Evolutionary conservation across 2,329 filamentous ascomycete genomes (phyloP).

Genomic region (Monosporascus sp.): DNA sequence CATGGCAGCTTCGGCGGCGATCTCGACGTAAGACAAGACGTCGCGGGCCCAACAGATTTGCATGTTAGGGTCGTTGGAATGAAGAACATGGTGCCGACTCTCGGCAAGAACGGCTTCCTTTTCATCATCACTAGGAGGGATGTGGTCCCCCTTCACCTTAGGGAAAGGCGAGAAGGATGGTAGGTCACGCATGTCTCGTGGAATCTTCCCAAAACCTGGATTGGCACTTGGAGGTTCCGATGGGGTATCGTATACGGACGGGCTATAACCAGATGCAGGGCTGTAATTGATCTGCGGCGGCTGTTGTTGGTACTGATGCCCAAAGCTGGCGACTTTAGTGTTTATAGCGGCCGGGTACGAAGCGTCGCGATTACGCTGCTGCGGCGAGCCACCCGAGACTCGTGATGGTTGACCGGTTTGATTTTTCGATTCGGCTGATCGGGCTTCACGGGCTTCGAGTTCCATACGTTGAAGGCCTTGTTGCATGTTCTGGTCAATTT

Average conservation of each 20-base stretch:
- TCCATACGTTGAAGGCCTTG: slow-evolving; percentile 89
- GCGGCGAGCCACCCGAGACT: slow-evolving; percentile 20
- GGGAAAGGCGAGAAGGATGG: slow-evolving; percentile 92
- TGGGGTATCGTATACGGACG: slow-evolving; percentile 36
- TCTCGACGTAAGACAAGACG: slow-evolving; percentile 81
- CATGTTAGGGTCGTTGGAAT: slow-evolving; percentile 92
- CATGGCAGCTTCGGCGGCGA: slow-evolving; percentile 69
- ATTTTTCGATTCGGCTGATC: slow-evolving; percentile 39
- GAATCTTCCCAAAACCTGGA: slow-evolving; percentile 32
- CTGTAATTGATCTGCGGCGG: slow-evolving; percentile 26
- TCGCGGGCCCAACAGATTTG: slow-evolving; percentile 97
- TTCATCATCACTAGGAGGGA: slow-evolving; percentile 90
- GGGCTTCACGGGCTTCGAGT: slow-evolving; percentile 68
- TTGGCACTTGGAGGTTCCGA: slow-evolving; percentile 33
- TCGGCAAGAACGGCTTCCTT: slow-evolving; percentile 86
- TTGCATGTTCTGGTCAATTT: slow-evolving; percentile 96
- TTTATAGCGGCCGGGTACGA: slow-evolving; percentile 36
- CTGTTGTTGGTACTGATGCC: slow-evolving; percentile 26
- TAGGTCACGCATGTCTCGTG: slow-evolving; percentile 43
- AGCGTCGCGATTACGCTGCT: slow-evolving; percentile 36
- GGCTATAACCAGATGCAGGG: slow-evolving; percentile 28
- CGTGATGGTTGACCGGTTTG: slow-evolving; percentile 22
- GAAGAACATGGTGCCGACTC: slow-evolving; percentile 76
- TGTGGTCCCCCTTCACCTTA: slow-evolving; percentile 76
- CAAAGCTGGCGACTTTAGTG: slow-evolving; percentile 19